Base-by-base conservation (phyloP, 495 filamentous ascomycete species). In the Xylaria palmicola region DNA sequence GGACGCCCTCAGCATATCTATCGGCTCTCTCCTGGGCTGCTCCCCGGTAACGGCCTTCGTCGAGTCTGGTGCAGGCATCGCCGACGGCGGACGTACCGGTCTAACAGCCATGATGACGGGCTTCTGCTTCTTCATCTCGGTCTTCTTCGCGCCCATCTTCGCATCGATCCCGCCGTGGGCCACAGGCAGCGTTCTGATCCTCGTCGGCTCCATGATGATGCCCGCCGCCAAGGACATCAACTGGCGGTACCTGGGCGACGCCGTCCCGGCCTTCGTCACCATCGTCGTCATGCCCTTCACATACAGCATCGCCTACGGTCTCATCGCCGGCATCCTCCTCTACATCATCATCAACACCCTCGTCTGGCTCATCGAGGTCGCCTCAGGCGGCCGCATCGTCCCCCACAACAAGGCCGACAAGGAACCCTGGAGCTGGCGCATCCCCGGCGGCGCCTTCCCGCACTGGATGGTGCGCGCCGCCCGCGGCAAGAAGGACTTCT, bases 71-170 rank as follows among this genome's bases (percentile, higher is more conserved):
- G 90, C 90, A 13, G 90, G 90, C 62, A 93, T 93, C 65, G 88
- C 89, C 4, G 90, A 93, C 75, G 90, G 90, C 26, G 90, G 90
- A 15, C 85, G 86, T 63, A 93, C 90, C 0, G 90, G 90, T 7
- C 75, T 93, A n/a, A 92, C 90, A 1, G 87, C 90, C n/a, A 86
- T 88, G 68, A 74, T 82, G 43, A 87, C 90, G 0, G 90, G 90
- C 27, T 30, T 92, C 51, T 90, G 87, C 72, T 93, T 93, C 80
- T 92, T 93, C 79, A 86, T 93, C 68, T 81, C 88, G 36, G 83
- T 93, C 34, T 93, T 93, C 81, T 93, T 93, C 71, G 89, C 90
- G 0, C 90, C 90, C 1, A 91, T 93, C 60, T 93, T 93, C 70
- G 90, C 90, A 13, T 90, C 86, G 0, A 93, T 93, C 60, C 90